Percentiles rank a stretch among this genome's conserved stretches.
Conservation (phyloP, 352 stramenopile genomes). For the Poterioochromonas sp. region DNA sequence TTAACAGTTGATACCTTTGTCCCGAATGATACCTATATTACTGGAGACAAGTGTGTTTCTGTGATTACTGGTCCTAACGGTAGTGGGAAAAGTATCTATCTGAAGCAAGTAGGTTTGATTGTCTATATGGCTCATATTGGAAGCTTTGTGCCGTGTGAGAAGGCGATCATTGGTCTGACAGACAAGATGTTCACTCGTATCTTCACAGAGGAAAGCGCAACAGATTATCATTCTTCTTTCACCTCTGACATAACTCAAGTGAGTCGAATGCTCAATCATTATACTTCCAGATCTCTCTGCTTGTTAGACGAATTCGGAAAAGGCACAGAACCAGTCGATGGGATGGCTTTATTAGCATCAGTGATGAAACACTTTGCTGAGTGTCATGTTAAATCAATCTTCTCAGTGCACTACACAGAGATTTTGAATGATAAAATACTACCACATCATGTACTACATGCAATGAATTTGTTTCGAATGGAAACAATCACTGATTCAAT, state of each 20-base stretch:
- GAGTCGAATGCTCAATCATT: conserved; percentile 15
- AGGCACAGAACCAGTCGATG: conserved; percentile 29
- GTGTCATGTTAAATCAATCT: neutral
- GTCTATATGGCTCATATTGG: conserved; percentile 37
- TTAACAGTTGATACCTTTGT: conserved; percentile 35
- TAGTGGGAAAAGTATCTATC: conserved; percentile 34
- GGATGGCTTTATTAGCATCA: conserved; percentile 19
- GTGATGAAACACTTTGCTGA: conserved; percentile 24
- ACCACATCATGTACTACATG: neutral
- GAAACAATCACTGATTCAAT: neutral
- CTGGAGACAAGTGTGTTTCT: neutral
- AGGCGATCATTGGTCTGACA: conserved; percentile 31
- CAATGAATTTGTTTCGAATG: conserved; percentile 19
- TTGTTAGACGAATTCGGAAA: conserved; percentile 39
- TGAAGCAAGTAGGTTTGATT: conserved; percentile 35
- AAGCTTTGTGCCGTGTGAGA: conserved; percentile 7
- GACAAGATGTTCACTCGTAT: conserved; percentile 32
- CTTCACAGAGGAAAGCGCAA: neutral
- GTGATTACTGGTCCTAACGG: conserved; percentile 34
- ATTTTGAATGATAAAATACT: conserved; percentile 4
- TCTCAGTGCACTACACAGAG: conserved; percentile 26
- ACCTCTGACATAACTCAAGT: conserved; percentile 33
- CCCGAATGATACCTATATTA: conserved; percentile 34
- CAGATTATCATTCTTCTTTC: conserved; percentile 2
- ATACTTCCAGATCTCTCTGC: conserved; percentile 14